These are phyloP conservation scores for Camellia japonica DNA, from an alignment of 148 eudicot genomes.

Conservation along the genomic window DNA sequence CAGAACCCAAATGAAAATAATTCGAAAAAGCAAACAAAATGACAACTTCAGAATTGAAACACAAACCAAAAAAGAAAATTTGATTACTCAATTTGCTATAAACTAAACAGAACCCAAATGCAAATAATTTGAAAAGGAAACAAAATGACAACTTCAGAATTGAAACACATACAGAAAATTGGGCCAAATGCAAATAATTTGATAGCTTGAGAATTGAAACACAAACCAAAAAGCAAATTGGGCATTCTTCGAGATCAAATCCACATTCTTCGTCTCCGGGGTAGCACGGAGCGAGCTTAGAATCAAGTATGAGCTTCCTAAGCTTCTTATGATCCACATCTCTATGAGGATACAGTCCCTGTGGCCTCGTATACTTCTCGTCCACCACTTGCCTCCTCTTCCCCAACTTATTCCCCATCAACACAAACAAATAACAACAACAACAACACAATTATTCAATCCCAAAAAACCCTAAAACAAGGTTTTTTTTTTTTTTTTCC, in stretches of 20 bases:
- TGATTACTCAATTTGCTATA: background rate
- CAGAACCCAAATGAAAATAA: background rate
- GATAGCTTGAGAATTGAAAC: background rate
- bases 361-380: slow-evolving; percentile 94
- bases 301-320: slow-evolving; percentile 88
- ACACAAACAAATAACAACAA: slow-evolving; percentile 1
- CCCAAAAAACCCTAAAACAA: slow-evolving; percentile 21
- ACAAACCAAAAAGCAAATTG: slow-evolving; percentile 91
- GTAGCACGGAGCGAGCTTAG: slow-evolving; percentile 93
- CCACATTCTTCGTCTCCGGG: slow-evolving; percentile 88
- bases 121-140: background rate
- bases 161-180: no score
- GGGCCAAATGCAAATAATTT: no score
- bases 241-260: slow-evolving; percentile 80
- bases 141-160: background rate
- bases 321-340: slow-evolving; percentile 99
- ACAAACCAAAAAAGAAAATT: no score
- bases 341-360: slow-evolving; percentile 89
- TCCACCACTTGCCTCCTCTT: slow-evolving; percentile 77
- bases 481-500: no score
- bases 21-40: no score
- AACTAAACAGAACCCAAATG: background rate
- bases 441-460: background rate
- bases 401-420: slow-evolving; percentile 97
- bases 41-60: no score